phyloP scores from a whole-genome alignment of 2,329 filamentous ascomycete genomes.

The Xylaria multiplex region DNA sequence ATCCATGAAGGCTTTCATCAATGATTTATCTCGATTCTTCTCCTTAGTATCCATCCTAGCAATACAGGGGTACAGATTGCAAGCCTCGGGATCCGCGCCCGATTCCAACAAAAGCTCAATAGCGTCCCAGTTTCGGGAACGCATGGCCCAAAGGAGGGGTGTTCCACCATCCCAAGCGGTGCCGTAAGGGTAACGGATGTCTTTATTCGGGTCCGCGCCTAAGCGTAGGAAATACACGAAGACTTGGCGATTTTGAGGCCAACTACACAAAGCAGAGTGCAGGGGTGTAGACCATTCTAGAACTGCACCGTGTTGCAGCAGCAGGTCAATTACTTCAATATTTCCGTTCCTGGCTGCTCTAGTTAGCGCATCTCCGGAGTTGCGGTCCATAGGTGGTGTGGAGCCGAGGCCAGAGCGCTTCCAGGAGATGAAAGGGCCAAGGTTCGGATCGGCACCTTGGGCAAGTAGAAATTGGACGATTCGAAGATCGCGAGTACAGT shows the following conservation, averaged over 20 bases:
- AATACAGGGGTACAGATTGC: not conserved
- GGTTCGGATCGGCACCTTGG: conserved; percentile 14
- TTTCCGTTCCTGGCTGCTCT: not conserved
- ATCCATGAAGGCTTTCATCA: not conserved
- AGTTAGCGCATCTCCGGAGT: not conserved
- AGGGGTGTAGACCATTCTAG: conserved; percentile 14
- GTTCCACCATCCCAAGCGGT: not conserved
- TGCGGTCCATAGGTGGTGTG: conserved; percentile 2
- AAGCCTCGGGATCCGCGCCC: not conserved
- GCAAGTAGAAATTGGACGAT: not conserved
- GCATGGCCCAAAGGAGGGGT: not conserved
- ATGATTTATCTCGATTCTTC: not conserved
- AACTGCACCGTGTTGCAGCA: conserved; percentile 4
- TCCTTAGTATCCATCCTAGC: not conserved
- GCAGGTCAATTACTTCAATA: conserved; percentile 7
- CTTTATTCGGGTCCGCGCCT: conserved; percentile 10
- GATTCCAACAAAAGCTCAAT: conserved; percentile 11
- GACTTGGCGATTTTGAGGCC: conserved; percentile 1
- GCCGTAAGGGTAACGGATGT: not conserved
- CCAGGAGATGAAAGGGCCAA: not conserved
- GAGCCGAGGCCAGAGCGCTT: not conserved
- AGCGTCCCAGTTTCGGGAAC: not conserved
- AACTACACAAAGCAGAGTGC: not conserved
- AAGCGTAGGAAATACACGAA: not conserved
- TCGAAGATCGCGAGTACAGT: not conserved